Percentiles rank a stretch among this genome's conserved stretches.
These are phyloP conservation scores for Grosmannia serpens DNA, from an alignment of 2,329 filamentous ascomycete species.

Conservation along the genomic window DNA sequence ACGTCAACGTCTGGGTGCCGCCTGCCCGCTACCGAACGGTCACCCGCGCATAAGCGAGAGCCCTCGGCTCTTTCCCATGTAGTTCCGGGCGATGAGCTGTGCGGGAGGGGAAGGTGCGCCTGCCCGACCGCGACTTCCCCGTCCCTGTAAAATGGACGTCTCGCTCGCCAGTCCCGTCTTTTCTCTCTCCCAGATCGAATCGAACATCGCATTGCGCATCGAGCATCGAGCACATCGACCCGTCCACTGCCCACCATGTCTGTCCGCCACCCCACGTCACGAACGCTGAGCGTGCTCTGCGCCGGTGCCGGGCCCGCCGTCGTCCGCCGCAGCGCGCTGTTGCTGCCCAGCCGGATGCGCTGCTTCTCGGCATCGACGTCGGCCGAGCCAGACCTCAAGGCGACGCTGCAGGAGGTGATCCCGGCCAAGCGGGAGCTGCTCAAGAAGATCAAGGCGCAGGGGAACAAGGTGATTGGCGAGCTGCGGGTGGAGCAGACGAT, in stretches of 20 bases:
- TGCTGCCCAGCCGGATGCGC: constrained; percentile 22
- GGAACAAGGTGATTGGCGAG: constrained; percentile 74
- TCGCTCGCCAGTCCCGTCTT: background rate
- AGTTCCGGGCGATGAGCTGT: background rate
- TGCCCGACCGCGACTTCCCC: background rate
- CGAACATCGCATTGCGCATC: background rate
- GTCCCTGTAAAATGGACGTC: background rate
- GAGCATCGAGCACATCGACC: background rate
- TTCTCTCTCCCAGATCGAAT: background rate
- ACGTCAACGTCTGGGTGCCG: background rate
- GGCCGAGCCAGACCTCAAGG: constrained; percentile 80
- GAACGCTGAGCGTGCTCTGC: background rate
- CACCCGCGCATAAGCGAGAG: background rate
- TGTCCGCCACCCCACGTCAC: background rate
- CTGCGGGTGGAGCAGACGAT: constrained; percentile 90
- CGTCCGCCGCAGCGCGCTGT: background rate
- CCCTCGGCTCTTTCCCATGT: constrained; percentile 15
- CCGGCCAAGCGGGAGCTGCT: constrained; percentile 88
- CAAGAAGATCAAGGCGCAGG: constrained; percentile 83
- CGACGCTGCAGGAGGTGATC: constrained; percentile 71
- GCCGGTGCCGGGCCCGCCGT: background rate
- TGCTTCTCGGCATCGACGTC: constrained; percentile 61
- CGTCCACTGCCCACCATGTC: background rate
- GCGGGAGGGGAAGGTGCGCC: background rate
- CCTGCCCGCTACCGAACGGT: background rate